Evolutionary conservation across 306 rosid genomes (phyloP), one percentile per base, ranked within the genome.

Genomic region (Alnus glutinosa): DNA sequence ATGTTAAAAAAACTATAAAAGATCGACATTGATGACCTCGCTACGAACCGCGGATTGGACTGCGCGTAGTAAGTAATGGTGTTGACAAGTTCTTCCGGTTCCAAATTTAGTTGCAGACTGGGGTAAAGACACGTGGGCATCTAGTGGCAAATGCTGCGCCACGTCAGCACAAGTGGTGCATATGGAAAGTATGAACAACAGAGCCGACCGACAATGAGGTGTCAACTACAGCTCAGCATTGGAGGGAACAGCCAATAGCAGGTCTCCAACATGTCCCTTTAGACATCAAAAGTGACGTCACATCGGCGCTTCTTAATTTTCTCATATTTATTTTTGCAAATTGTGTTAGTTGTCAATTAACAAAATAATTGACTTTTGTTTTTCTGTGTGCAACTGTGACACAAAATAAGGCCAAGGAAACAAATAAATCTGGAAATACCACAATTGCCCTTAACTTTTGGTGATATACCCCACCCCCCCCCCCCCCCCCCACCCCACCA

Each of bases 131-230:
- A 79, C 75, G 79, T 79, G 79, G 84, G 51, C 12, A 23, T 16
- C 12, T 18, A 19, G 37, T 28, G 75, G 71, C 66, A 51, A 19
- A 57, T 15, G 18, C 18, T 36, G 6, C 13, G 9, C 62, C 62
- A 51, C 82, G 75, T 68, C 81, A 75, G 71, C 79, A 57, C 16
- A 1, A 0, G 46, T 23, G 28, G 28, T 23, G 28, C 28, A 23
- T 23, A 23, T 23, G 28, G 28, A 23, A 23, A 23, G 28, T 23
- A 23, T 23, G 28, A 39, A 42, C 46, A 42, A 42, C 46, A 67
- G 7, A 46, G 7, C 36, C 16, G 50, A 36, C 83, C 82, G 80
- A 83, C 85, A n/a, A 0, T 28, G 80, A 78, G 79, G 73, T 62
- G 19, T 73, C 74, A 19, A 64, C 8, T 42, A 19, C 85, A 69